Evolutionary conservation across 371 early-diverging fungal species (phyloP), one percentile per base, ranked within the genome.

Genomic region (Polyrhizophydium stewartii): DNA sequence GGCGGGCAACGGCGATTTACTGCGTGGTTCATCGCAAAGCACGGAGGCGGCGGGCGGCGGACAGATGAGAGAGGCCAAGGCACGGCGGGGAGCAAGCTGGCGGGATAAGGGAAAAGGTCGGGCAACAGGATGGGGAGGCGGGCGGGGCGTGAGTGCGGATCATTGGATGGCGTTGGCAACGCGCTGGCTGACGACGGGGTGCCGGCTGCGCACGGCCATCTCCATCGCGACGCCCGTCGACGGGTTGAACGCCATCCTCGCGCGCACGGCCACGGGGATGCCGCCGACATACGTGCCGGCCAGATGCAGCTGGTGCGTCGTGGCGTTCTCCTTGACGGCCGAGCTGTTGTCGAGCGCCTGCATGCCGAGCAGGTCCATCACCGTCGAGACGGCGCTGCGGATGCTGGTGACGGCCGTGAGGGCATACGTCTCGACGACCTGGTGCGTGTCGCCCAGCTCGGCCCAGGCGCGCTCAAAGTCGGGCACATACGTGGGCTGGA

Each of bases 221-320:
- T 97, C 95, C 83, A 97, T 82, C 1, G 94, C 92, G 24, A 94
- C 93, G 2, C 94, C 97, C 3, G 86, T 73, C 24, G 85, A 78
- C 40, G 87, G 82, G 56, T 86, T 88, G 61, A 85, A 90, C 7
- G 93, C 91, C 94, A 96, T 93, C 40, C 96, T 79, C 68, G 89
- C 88, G 63, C 91, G 84, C 3, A 85, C 89, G 27, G 94, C 67
- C 1, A 87, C 87, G 58, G 79, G 85, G 32, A 81, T 70, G 10
- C 89, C 89, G 41, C 92, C 92, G 63, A 91, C 74, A 79, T 91
- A 94, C 53, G 81, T 87, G 55, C 97, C 98, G 13, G 91, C 84
- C 64, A 97, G 71, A 27, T 87, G 67, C 52, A 95, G 81, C 38
- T 91, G 87, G 74, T 97, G 98, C 10, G 92, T 89, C 35, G 87